Percentiles rank a stretch among this genome's conserved stretches.
phyloP scores from a whole-genome alignment of 129 eudicot genomes.

The Solidago caesia region DNA sequence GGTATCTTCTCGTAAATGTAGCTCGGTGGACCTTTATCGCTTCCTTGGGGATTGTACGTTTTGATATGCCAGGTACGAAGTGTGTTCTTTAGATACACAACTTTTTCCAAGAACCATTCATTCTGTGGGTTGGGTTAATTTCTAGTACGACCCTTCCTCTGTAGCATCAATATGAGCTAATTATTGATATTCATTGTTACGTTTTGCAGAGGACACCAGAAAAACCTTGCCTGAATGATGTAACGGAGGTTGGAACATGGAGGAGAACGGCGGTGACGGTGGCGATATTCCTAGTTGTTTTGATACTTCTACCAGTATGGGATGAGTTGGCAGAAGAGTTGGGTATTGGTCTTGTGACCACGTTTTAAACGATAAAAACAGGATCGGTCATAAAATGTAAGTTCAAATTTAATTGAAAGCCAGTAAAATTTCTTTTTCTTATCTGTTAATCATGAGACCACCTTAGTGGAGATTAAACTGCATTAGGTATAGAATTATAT shows the following conservation, averaged over 20 bases:
- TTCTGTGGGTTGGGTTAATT: neutral
- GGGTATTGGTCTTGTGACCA: conserved; percentile 90
- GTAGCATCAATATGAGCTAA: neutral
- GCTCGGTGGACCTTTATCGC: conserved; percentile 97
- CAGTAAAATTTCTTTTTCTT: neutral
- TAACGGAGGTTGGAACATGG: conserved; percentile 94
- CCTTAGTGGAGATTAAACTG: neutral
- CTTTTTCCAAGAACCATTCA: neutral
- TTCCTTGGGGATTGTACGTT: conserved; percentile 97
- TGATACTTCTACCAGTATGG: conserved; percentile 88
- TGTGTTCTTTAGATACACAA: neutral
- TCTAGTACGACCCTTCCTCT: neutral
- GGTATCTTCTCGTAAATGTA: conserved; percentile 25
- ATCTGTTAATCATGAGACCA: no score
- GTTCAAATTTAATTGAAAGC: conserved; percentile 24
- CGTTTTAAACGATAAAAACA: conserved; percentile 43
- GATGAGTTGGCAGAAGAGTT: conserved; percentile 97
- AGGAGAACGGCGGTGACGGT: conserved; percentile 53
- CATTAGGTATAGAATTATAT: neutral
- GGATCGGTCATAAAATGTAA: conserved; percentile 15
- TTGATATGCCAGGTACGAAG: conserved; percentile 84
- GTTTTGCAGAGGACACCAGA: conserved; percentile 77
- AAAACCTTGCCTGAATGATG: conserved; percentile 92
- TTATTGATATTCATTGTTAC: conserved; percentile 5
- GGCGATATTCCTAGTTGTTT: conserved; percentile 54